phyloP scores from a whole-genome alignment of 805 yeast genomes.

The Pichia rugopelliculosa region DNA sequence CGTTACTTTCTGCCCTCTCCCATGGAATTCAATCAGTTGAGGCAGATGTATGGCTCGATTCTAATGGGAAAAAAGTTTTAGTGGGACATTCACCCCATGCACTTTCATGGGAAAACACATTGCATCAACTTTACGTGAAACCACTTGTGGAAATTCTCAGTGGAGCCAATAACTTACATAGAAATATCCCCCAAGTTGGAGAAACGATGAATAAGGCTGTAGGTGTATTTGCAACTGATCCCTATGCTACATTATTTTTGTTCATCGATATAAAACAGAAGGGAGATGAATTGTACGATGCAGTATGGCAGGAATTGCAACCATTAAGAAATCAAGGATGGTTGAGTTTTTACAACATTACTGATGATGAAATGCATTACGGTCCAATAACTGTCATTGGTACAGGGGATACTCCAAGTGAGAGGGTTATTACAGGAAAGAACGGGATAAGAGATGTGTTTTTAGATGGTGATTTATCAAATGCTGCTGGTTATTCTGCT shows the following conservation, averaged over 20 bases:
- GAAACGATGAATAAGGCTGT: slow-evolving; percentile 7
- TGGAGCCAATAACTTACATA: slow-evolving; percentile 35
- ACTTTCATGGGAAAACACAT: slow-evolving; percentile 38
- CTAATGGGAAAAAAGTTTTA: slow-evolving; percentile 32
- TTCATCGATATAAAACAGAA: slow-evolving; percentile 60
- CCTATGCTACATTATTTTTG: slow-evolving; percentile 46
- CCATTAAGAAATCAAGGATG: slow-evolving; percentile 42
- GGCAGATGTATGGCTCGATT: slow-evolving; percentile 43
- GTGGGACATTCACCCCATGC: slow-evolving; percentile 56
- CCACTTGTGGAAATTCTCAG: slow-evolving; percentile 44
- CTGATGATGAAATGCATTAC: slow-evolving; percentile 26
- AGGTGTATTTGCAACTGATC: slow-evolving; percentile 34
- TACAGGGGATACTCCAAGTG: slow-evolving; percentile 58
- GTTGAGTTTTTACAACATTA: slow-evolving; percentile 41
- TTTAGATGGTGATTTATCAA: slow-evolving; percentile 33
- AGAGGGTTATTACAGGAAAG: slow-evolving; percentile 22
- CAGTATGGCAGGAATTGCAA: slow-evolving; percentile 37
- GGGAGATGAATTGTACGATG: slow-evolving; percentile 42
- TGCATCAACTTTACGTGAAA: slow-evolving; percentile 44
- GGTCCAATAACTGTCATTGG: slow-evolving; percentile 59
- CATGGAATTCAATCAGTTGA: slow-evolving; percentile 45
- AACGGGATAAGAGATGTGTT: slow-evolving; percentile 32
- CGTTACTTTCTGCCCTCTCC: slow-evolving; percentile 41
- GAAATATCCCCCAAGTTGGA: neutral
- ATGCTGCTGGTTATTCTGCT: slow-evolving; percentile 9